Evolutionary conservation across 2,329 filamentous ascomycete genomes (phyloP), one percentile per base, ranked within the genome.

Genomic region (Cryoendolithus antarcticus): DNA sequence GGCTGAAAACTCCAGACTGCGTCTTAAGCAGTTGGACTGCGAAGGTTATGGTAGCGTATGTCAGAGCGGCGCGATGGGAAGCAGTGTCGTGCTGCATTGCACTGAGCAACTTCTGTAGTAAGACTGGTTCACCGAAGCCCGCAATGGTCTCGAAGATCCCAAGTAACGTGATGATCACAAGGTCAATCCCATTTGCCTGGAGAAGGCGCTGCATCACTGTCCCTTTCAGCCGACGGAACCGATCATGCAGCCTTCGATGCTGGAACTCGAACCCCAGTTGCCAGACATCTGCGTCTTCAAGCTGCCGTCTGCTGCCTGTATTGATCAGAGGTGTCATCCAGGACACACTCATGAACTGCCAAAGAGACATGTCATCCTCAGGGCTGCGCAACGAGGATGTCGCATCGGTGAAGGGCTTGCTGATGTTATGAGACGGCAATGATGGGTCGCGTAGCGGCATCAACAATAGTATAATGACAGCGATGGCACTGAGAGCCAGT

Each of bases 261-360:
- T 93, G 86, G 45, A 89, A 93, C 38, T 91, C 81, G 48, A 77
- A 82, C 0, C 78, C 77, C 0, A 94, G 63, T 30, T 72, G 65
- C 86, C 86, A 94, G 2, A 94, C 81, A 54, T 94, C 85, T 30
- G 80, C 72, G 30, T 86, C 78, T 29, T 86, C 65, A 6, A 94
- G 65, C 48, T 86, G 80, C 31, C 76, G 68, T 24, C 66, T 64
- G 32, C 67, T 72, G 1, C 80, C 84, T 15, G 77, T 60, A 1
- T 66, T 63, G 9, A 93, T 85, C 5, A 93, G 62, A 0, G 86
- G 80, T 1, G 67, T 66, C 62, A 93, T 80, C 86, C 86, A 94
- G 0, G 75, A 82, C 21, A 93, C 80, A 4, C 75, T 80, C 74
- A 89, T 82, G 62, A 85, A 94, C 48, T 88, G 82, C 72, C 84